Base-by-base conservation (phyloP, 2,329 filamentous ascomycete genomes). In the Aspergillus bombycis region DNA sequence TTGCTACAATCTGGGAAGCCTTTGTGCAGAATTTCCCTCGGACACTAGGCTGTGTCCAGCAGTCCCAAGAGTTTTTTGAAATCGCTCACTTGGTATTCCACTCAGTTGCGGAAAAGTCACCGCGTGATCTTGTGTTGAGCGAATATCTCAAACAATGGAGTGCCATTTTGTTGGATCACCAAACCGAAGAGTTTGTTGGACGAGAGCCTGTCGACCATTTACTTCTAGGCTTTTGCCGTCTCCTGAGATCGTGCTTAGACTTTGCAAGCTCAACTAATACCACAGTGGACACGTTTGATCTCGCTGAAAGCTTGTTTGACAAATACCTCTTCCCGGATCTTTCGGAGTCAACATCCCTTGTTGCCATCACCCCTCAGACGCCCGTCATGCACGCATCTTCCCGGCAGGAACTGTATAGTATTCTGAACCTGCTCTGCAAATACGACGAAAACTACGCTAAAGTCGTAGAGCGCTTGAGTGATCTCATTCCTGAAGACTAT, bases 321-420 rank as follows among this genome's bases (percentile, higher is more conserved):
- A 85, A 80, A 61, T 89, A 90, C 69, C 79, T 93, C 0, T 92
- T 92, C 68, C 90, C 91, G 0, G 81, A 83, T 45, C 70, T 82
- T 21, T 81, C 80, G 1, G 71, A 76, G 9, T 64, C 71, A 5
- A 70, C 73, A 3, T 69, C 71, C 12, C 64, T 69, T 14, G 60
- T 69, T 14, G 60, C 63, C 1, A 70, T 79, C 14, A 66, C 71
- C 8, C 77, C 80, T 16, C 76, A 69, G 43, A 72, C 82, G 38
- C 84, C 84, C 5, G 72, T 86, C 6, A 79, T 92, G 56, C 82
- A 87, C 63, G 75, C 78, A 2, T 71, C 81, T 36, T 89, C 88
- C 10, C 83, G 91, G 30, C 78, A 81, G 28, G 84, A 84, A 66
- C 77, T 93, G 8, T 88, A 87, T 66, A 84, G 86, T 50, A 83